Evolutionary conservation across 108 stramenopile species (phyloP), one percentile per base, ranked within the genome.

Genomic region (Epithemia pelagica): DNA sequence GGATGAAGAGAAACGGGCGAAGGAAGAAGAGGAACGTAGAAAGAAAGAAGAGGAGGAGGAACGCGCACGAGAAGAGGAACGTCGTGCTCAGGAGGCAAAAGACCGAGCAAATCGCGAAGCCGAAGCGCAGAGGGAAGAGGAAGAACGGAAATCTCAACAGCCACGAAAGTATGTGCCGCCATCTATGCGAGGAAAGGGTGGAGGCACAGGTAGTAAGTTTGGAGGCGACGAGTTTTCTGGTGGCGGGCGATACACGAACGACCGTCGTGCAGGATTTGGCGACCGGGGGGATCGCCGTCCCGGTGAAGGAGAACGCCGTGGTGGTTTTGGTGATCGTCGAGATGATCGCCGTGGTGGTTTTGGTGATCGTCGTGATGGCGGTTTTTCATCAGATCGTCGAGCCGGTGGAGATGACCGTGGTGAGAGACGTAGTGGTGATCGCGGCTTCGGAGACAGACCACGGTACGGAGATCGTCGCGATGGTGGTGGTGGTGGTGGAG

Each of bases 131-230:
- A 78, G 86, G 5, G 78, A 83, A 28, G 80, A 84, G 53, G 81
- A 82, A 58, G 74, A 82, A 5, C 73, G 79, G 61, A 71, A 69
- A 27, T 74, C 27, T 68, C 70, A 59, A 54, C 68, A 59, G 8
- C 31, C 32, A 30, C 66, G 72, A 19, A 84, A 76, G 31, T 92
- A 89, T 64, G 76, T 92, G 20, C 91, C 91, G 20, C 91, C 91
- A 10, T 72, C 84, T 0, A 72, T 73, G 54, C 82, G 88, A 37
- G 72, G 73, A 58, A 81, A 70, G 28, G 67, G 64, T 53, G 61
- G 69, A 51, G 62, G 67, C 24, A 30, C 67, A n/a, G 52, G 22
- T 22, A 69, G 59, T 64, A 58, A 67, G 23, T 66, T 60, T 30
- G 33, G 54, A 15, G 66, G 46, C 23, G 67, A 67, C 25, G 33